Base-by-base conservation (phyloP, 2,329 filamentous ascomycete genomes). In the Penicillium hordei region DNA sequence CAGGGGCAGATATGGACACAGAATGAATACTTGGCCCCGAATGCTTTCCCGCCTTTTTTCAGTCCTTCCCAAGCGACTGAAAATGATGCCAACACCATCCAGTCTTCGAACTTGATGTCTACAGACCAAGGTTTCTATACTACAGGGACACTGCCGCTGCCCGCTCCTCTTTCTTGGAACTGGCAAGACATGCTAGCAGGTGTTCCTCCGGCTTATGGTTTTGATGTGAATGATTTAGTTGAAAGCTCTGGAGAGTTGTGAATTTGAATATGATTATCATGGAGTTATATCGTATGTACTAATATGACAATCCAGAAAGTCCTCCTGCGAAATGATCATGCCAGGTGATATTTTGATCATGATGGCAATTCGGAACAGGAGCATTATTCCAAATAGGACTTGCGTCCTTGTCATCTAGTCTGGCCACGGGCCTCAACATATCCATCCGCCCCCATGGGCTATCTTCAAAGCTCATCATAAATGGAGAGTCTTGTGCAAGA, bases 301-400 rank as follows among this genome's bases (percentile, higher is more conserved):
- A 36, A 48, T 48, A 5, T 31, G 33, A 31, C 42, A 46, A 48
- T 12, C 8, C 42, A 10, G n/a, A 13, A 23, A n/a, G 9, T 17
- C 5, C 40, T 4, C 17, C 17, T 45, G 27, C 7, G n/a, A 27
- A 0, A 21, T 34, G 21, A 21, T 54, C 34, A 59, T 31, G 29
- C 60, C 60, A 62, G 12, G 27, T 52, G n/a, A 61, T 56, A 19
- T 15, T 36, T 10, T 36, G 21, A 17, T 59, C 52, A 43, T 62
- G 52, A 50, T 62, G 50, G 29, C 60, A 62, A 21, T 59, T 51
- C 6, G 62, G 62, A 25, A 64, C 62, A 29, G 62, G 58, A 5
- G 60, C 31, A 15, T 40, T 46, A 13, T 45, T 61, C 60, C 60
- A 64, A 12, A 19, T 46, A 13, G 60, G 62, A 34, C 58, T 64